Evolutionary conservation across 331 rosid species (phyloP).

Genomic region (Pyrus hybrid): DNA sequence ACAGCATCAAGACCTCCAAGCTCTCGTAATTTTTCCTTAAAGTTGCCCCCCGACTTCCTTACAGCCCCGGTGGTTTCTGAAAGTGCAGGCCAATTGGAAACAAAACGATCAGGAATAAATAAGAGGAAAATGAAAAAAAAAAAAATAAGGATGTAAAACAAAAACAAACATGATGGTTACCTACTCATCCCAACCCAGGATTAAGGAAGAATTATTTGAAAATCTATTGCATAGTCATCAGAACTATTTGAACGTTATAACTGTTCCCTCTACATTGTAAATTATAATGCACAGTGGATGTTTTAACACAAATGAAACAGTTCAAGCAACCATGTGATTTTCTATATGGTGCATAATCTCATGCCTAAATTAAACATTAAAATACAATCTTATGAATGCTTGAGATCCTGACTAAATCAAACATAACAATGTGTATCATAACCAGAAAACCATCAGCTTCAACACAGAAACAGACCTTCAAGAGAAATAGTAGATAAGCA

Average conservation of each 20-base stretch:
- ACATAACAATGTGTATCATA: not conserved
- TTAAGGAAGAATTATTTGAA: not conserved
- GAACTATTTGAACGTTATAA: not conserved
- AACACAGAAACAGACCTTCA: conserved; percentile 38
- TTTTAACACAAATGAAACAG: not conserved
- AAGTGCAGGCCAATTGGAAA: not conserved
- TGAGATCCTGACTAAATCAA: not conserved
- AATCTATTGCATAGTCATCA: not conserved
- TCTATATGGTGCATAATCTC: not conserved
- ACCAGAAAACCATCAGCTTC: not conserved
- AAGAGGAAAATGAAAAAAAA: not conserved
- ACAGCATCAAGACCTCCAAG: conserved; percentile 93
- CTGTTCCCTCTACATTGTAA: not conserved
- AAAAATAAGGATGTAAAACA: not conserved
- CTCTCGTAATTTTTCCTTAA: conserved; percentile 90
- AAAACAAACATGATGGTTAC: not conserved
- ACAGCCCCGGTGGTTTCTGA: conserved; percentile 70
- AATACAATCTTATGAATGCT: not conserved
- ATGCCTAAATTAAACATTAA: not conserved
- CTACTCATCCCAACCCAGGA: not conserved
- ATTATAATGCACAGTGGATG: not conserved
- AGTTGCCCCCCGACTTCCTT: conserved; percentile 77
- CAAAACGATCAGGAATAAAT: conserved; percentile 5
- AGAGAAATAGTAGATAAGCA: conserved; percentile 89
- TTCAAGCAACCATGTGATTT: not conserved